Conservation (phyloP, 305 asterid species). For the Solanum hybrid region DNA sequence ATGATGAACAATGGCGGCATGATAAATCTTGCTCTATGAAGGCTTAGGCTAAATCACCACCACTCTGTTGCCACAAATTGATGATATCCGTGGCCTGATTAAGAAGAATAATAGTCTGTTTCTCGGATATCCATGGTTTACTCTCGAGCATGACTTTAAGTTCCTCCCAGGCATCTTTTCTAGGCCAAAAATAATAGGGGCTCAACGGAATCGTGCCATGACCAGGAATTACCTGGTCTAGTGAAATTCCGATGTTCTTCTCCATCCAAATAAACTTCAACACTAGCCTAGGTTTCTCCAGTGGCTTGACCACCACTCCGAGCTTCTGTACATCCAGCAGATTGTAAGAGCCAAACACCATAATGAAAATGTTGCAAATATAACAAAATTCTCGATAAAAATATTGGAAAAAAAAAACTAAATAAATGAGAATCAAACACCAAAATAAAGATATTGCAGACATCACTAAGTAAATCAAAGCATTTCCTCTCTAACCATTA, state of each 20-base stretch:
- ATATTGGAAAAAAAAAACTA: background rate
- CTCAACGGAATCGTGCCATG: conserved; percentile 41
- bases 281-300: conserved; percentile 37
- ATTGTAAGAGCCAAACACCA: background rate
- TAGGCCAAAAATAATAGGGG: conserved; percentile 45
- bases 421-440: background rate
- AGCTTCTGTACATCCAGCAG: conserved; percentile 20
- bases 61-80: conserved; percentile 25
- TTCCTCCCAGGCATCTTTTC: conserved; percentile 55
- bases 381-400: background rate
- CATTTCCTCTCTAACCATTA: background rate
- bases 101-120: conserved; percentile 28
- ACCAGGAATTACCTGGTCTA: conserved; percentile 44
- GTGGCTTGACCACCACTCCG: conserved; percentile 37
- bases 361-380: background rate
- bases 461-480: background rate
- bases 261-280: conserved; percentile 45
- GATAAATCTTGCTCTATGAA: background rate
- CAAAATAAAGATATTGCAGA: background rate
- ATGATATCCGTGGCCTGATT: conserved; percentile 35
- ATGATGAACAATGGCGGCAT: background rate
- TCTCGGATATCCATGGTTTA: conserved; percentile 36
- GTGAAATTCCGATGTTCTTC: conserved; percentile 37
- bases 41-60: conserved; percentile 1
- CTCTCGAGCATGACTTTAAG: conserved; percentile 29